Base-by-base conservation (phyloP, 1,284 basidiomycete genomes). In the Ceratobasidium sp. region DNA sequence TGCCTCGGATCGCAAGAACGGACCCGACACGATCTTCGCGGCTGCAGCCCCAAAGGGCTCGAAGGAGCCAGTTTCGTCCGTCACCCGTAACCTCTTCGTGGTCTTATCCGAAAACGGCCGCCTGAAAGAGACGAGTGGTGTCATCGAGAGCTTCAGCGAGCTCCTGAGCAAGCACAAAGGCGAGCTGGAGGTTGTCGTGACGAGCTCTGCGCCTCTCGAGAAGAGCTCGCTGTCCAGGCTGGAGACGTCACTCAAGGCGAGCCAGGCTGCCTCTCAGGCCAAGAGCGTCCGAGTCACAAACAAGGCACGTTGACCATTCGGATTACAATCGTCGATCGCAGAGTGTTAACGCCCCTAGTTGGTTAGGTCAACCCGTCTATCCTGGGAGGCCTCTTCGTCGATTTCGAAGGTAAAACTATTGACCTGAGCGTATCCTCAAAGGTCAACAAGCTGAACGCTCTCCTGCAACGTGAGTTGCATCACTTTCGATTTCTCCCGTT, bases 331-430 rank as follows among this genome's bases (percentile, higher is more conserved):
- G 47, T 47, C 35, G 61, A 23, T 17, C 17, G 26, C 1, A 45
- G 42, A 71, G 10, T 45, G 42, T 31, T 56, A 56, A 60, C 74
- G 17, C 69, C 33, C 56, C 39, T 74, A 31, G 77, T 60, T n/a
- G 8, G 23, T 17, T 69, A 96, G 94, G 92, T 98, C 82, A 96
- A 97, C 87, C 91, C 95, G 61, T 87, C 90, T 20, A 87, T 97
- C 77, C 86, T 98, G 77, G 96, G 96, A 78, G 97, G 97, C 76
- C 86, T 99, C 78, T 88, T 98, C 77, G 93, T 99, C 75, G 97
- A 99, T 87, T 97, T 99, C 84, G 98, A 96, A 80, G 97, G 98
- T 88, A 97, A 97, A 88, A 96, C 95, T 75, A 94, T 98, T 81
- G 98, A 99, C 86, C 89, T 99, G n/a, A n/a, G n/a, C n/a, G n/a